phyloP scores from a whole-genome alignment of 257 asterid species.

The Jacaranda mimosifolia region DNA sequence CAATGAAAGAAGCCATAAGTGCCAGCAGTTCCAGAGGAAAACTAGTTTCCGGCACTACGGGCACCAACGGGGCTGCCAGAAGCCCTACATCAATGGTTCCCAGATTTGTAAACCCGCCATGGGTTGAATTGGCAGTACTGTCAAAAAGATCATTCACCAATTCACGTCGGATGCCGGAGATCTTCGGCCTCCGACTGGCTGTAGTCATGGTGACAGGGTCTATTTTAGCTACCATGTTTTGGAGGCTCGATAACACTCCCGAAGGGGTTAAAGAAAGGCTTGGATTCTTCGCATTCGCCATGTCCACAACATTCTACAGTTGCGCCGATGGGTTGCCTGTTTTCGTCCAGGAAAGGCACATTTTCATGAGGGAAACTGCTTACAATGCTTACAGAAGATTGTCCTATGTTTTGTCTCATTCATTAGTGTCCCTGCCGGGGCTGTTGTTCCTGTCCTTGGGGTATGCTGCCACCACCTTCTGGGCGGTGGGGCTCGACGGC shows the following conservation, averaged over 20 bases:
- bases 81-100: neutral
- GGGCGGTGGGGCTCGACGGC: constrained; percentile 30
- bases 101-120: constrained; percentile 17
- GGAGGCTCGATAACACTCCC: constrained; percentile 29
- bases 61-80: neutral
- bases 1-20: constrained; percentile 72
- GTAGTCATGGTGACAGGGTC: constrained; percentile 21
- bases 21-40: constrained; percentile 81
- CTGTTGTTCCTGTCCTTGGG: constrained; percentile 7
- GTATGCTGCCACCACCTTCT: constrained; percentile 19
- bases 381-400: constrained; percentile 25
- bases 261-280: constrained; percentile 19
- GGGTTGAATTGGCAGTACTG: constrained; percentile 4
- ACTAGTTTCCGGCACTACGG: constrained; percentile 68
- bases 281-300: constrained; percentile 30
- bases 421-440: constrained; percentile 1
- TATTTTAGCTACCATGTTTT: constrained; percentile 22
- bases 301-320: constrained; percentile 26
- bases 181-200: neutral
- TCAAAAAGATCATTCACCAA: constrained; percentile 4
- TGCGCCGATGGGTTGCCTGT: constrained; percentile 19
- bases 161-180: constrained; percentile 14
- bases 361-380: constrained; percentile 28
- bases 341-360: constrained; percentile 28
- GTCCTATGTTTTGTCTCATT: constrained; percentile 14